A percentile compares a stretch with the other conserved stretches of the same genome.
Conservation (phyloP, 2,329 filamentous ascomycete species). For the Monilinia vaccinii-corymbosi region DNA sequence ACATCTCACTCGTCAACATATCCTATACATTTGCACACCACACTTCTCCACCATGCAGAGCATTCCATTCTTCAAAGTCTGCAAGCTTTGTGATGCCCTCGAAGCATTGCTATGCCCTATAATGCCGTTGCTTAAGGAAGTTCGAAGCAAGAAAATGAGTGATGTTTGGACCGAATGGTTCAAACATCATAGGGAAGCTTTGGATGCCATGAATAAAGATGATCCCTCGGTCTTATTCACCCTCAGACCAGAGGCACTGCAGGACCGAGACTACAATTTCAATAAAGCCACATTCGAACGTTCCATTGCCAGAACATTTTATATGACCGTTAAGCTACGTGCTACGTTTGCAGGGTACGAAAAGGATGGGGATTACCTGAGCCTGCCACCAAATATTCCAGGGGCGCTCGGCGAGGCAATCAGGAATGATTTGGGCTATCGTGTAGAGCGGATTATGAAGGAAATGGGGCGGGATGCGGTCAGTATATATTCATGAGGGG, state of each 20-base stretch:
- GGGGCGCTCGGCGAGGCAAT: background rate
- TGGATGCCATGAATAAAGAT: slow-evolving; percentile 37
- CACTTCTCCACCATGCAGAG: slow-evolving; percentile 35
- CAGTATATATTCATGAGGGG: background rate
- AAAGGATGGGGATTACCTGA: background rate
- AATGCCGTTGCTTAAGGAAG: slow-evolving; percentile 32
- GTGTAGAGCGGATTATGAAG: slow-evolving; percentile 14
- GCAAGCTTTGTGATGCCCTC: slow-evolving; percentile 62
- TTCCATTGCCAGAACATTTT: slow-evolving; percentile 47
- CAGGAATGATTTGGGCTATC: slow-evolving; percentile 1
- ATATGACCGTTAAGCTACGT: background rate
- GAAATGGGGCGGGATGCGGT: slow-evolving; percentile 9
- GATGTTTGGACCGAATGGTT: slow-evolving; percentile 61
- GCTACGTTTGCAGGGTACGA: background rate
- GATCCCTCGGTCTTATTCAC: background rate
- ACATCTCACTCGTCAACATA: background rate
- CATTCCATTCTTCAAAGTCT: slow-evolving; percentile 60
- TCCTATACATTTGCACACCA: background rate
- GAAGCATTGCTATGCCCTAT: slow-evolving; percentile 36
- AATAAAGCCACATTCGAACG: slow-evolving; percentile 52
- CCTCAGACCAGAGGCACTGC: slow-evolving; percentile 43
- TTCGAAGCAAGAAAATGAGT: slow-evolving; percentile 45
- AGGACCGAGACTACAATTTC: slow-evolving; percentile 69
- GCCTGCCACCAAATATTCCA: background rate
- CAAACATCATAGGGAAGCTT: slow-evolving; percentile 43